Evolutionary conservation across 495 filamentous ascomycete genomes (phyloP).

Genomic region (Podospora appendiculata): DNA sequence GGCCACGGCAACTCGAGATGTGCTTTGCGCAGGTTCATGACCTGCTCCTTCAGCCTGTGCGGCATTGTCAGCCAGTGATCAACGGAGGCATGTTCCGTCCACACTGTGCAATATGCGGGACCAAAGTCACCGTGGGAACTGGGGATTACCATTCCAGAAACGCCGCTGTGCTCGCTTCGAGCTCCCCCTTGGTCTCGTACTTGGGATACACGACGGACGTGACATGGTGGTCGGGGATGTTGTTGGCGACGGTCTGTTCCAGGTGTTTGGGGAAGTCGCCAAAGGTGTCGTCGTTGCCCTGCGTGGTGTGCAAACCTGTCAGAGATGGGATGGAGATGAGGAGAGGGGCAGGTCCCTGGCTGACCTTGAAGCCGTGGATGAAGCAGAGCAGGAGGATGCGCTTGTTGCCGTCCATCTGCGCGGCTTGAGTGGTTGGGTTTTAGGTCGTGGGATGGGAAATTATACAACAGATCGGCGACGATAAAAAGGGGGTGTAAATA

Average conservation of each 20-base stretch:
- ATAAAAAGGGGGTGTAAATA: too few species aligned
- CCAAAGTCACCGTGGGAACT: not conserved
- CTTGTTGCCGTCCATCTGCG: slow-evolving; percentile 29
- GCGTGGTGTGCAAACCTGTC: not conserved
- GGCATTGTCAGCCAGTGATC: not conserved
- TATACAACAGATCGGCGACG: too few species aligned
- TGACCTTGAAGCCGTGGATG: slow-evolving; percentile 91
- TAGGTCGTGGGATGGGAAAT: too few species aligned
- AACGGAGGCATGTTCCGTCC: not conserved
- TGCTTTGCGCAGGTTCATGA: slow-evolving; percentile 80
- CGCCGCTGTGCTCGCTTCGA: slow-evolving; percentile 62
- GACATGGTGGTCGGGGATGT: slow-evolving; percentile 65
- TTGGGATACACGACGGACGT: slow-evolving; percentile 71
- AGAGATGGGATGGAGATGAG: not conserved
- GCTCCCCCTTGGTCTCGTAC: slow-evolving; percentile 84
- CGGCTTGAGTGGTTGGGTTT: too few species aligned
- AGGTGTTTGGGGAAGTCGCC: slow-evolving; percentile 67
- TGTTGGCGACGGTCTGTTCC: slow-evolving; percentile 54
- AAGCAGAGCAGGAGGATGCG: slow-evolving; percentile 83
- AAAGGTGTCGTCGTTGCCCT: slow-evolving; percentile 90
- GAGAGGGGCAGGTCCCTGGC: not conserved
- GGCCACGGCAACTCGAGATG: slow-evolving; percentile 67
- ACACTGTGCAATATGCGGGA: not conserved
- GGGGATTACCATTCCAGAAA: slow-evolving; percentile 73
- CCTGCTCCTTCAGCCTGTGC: slow-evolving; percentile 73